A percentile compares a stretch with the other conserved stretches of the same genome.
phyloP scores from a whole-genome alignment of 495 filamentous ascomycete species.

The Apiosordaria backusii region DNA sequence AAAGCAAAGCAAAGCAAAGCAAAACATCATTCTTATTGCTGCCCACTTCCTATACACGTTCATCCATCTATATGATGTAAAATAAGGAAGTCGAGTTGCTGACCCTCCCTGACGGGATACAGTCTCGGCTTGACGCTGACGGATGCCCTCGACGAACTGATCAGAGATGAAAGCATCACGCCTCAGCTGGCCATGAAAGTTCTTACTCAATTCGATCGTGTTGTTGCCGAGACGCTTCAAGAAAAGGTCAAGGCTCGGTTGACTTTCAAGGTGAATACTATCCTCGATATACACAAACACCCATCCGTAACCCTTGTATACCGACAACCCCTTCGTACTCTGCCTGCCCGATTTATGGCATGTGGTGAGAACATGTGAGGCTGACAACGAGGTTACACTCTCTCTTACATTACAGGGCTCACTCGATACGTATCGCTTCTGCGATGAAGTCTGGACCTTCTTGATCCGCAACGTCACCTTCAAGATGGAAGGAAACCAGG shows the following conservation, averaged over 20 bases:
- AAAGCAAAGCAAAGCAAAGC: not conserved
- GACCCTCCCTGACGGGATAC: constrained; percentile 18
- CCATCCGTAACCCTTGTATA: not conserved
- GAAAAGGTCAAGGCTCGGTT: constrained; percentile 88
- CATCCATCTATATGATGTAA: not conserved
- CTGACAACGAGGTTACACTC: constrained; percentile 1
- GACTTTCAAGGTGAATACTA: constrained; percentile 81
- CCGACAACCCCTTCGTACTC: not conserved
- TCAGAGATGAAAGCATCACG: constrained; percentile 88
- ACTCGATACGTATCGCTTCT: constrained; percentile 98
- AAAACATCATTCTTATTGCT: not conserved
- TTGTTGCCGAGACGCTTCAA: constrained; percentile 80
- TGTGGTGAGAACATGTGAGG: not conserved
- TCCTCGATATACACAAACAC: not conserved
- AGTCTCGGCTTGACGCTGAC: constrained; percentile 90
- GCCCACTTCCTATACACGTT: not conserved
- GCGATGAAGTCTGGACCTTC: constrained; percentile 99
- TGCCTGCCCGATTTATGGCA: not conserved
- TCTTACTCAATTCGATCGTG: constrained; percentile 84
- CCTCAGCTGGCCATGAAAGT: constrained; percentile 99
- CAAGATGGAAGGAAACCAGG: constrained; percentile 80
- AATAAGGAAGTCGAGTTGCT: constrained; percentile 7
- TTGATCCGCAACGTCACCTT: constrained; percentile 97
- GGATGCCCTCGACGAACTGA: constrained; percentile 93
- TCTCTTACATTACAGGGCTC: constrained; percentile 68